Evolutionary conservation across 1,139 yeast species (phyloP).

Genomic region (Suhomyces coccinellae): DNA sequence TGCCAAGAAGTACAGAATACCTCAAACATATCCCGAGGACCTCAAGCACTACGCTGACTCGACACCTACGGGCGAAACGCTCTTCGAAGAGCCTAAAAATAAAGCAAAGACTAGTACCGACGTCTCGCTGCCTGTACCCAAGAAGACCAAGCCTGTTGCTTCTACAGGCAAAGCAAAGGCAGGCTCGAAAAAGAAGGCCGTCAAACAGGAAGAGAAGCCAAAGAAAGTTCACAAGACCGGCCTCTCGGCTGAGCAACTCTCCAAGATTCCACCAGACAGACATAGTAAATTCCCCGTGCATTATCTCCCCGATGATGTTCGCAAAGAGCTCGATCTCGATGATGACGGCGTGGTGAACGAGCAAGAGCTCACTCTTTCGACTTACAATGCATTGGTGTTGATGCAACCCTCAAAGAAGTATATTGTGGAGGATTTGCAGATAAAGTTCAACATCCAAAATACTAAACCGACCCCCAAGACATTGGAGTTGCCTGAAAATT

Average conservation of each 20-base stretch:
- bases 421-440: constrained; percentile 38
- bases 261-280: constrained; percentile 11
- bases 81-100: constrained; percentile 19
- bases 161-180: constrained; percentile 1
- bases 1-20: constrained; percentile 59
- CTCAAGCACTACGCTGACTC: constrained; percentile 43
- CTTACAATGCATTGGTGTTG: constrained; percentile 17
- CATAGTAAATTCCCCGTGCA: constrained; percentile 34
- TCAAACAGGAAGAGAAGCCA: constrained; percentile 5
- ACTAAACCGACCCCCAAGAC: constrained; percentile 32
- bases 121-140: neutral
- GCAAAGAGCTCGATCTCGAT: constrained; percentile 22
- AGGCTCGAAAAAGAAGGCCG: constrained; percentile 8
- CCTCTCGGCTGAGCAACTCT: constrained; percentile 3
- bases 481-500: constrained; percentile 34
- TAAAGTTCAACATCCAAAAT: constrained; percentile 44
- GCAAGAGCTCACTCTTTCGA: constrained; percentile 10
- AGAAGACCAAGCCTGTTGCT: constrained; percentile 2
- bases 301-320: constrained; percentile 37
- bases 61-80: constrained; percentile 41
- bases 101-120: neutral
- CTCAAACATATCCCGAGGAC: constrained; percentile 58
- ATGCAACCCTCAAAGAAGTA: constrained; percentile 43
- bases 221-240: constrained; percentile 6
- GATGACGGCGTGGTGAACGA: constrained; percentile 14